Evolutionary conservation across 768 basidiomycete genomes (phyloP).

Genomic region (Botryobasidium botryosum): DNA sequence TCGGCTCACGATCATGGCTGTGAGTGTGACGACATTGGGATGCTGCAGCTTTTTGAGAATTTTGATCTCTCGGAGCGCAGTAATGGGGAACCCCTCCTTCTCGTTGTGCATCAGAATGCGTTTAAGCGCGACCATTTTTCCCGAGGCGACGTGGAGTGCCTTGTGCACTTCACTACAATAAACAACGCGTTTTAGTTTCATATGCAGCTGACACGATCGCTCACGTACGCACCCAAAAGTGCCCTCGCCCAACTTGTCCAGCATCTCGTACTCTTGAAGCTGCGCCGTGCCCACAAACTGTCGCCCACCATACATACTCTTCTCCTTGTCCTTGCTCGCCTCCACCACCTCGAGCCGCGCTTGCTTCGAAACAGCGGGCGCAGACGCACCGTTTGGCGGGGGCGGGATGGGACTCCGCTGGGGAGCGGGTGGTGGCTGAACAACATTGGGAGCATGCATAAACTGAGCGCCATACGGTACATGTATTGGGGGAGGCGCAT

Average conservation of each 20-base stretch:
- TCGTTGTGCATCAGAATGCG: conserved; percentile 94
- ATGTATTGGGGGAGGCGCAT: too few species aligned
- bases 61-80: conserved; percentile 92
- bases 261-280: conserved; percentile 60
- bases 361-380: too few species aligned
- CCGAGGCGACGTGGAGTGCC: conserved; percentile 46
- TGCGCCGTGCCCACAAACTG: conserved; percentile 51
- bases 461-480: too few species aligned
- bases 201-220: background rate
- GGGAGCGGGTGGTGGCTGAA: too few species aligned
- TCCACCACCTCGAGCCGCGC: too few species aligned
- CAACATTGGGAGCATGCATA: too few species aligned
- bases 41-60: conserved; percentile 84
- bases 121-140: conserved; percentile 67
- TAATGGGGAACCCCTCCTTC: conserved; percentile 93
- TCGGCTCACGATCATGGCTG: conserved; percentile 66
- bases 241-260: conserved; percentile 85
- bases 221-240: conserved; percentile 72
- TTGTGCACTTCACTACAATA: conserved; percentile 71
- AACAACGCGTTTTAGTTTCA: conserved; percentile 4
- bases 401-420: too few species aligned
- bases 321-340: too few species aligned
- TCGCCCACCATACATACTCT: conserved; percentile 34
- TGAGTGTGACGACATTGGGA: conserved; percentile 65
- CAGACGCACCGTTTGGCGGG: too few species aligned